These are phyloP conservation scores for Apiotrichum brassicae DNA, from an alignment of 1,284 basidiomycete genomes.

Conservation along the genomic window DNA sequence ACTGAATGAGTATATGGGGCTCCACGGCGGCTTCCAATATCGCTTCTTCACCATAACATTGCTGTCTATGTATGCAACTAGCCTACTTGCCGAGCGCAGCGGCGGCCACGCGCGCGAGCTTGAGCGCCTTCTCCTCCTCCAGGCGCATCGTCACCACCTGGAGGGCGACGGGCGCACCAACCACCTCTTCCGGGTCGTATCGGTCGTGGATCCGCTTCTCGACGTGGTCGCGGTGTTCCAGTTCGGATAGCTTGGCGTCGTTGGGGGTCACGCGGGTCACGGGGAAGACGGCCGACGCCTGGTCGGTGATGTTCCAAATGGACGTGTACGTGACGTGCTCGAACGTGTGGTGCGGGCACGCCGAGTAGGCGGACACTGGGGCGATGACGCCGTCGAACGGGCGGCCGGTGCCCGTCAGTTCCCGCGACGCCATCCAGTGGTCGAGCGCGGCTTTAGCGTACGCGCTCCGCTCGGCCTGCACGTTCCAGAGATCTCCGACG, in stretches of 20 bases:
- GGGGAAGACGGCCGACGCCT: constrained; percentile 56
- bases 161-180: constrained; percentile 60
- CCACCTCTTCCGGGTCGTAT: constrained; percentile 57
- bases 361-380: constrained; percentile 27
- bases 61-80: no score
- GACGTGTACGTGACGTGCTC: constrained; percentile 34
- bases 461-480: constrained; percentile 25
- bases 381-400: constrained; percentile 37
- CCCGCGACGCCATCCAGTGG: constrained; percentile 27
- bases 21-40: no score
- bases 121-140: constrained; percentile 49
- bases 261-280: constrained; percentile 55
- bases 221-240: constrained; percentile 49
- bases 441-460: constrained; percentile 30
- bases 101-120: constrained; percentile 23
- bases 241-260: constrained; percentile 41
- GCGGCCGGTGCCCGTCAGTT: constrained; percentile 32
- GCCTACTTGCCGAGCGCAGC: constrained; percentile 4
- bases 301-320: constrained; percentile 38
- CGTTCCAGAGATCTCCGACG: constrained; percentile 30
- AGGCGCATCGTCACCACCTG: constrained; percentile 64
- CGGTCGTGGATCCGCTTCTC: constrained; percentile 54
- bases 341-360: constrained; percentile 27
- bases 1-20: no score
- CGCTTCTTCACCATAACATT: no score